phyloP scores from a whole-genome alignment of 2,329 filamentous ascomycete species.

The Coniochaeta ligniaria region DNA sequence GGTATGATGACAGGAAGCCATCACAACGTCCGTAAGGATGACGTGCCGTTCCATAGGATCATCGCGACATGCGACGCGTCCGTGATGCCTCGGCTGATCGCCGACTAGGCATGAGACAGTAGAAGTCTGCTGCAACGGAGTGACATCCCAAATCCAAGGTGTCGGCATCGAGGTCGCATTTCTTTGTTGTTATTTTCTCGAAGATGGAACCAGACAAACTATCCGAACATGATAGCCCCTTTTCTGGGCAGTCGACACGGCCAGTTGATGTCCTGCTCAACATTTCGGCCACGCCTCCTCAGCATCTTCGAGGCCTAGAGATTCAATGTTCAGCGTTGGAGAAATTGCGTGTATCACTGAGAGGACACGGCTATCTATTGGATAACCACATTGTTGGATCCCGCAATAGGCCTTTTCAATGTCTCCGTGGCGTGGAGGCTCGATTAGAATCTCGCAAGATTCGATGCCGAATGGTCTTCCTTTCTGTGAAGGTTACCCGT shows the following conservation, averaged over 20 bases:
- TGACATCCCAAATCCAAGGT: neutral
- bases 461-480: too few relatives aligned
- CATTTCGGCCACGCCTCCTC: neutral
- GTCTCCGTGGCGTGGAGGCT: too few relatives aligned
- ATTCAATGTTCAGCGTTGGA: neutral
- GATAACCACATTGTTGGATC: too few relatives aligned
- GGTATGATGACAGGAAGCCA: neutral
- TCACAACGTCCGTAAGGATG: neutral
- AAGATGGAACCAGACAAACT: neutral
- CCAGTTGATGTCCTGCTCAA: neutral
- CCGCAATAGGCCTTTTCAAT: too few relatives aligned
- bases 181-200: neutral
- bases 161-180: neutral
- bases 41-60: neutral
- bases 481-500: too few relatives aligned
- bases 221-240: neutral
- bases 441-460: too few relatives aligned
- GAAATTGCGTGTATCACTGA: too few relatives aligned
- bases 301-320: neutral
- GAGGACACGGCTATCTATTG: too few relatives aligned
- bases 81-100: neutral
- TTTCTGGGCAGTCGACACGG: neutral
- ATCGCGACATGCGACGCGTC: neutral
- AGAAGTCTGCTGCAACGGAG: neutral
- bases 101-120: neutral